Conservation (phyloP, 1,284 basidiomycete genomes). For the Rhodofomes roseus region DNA sequence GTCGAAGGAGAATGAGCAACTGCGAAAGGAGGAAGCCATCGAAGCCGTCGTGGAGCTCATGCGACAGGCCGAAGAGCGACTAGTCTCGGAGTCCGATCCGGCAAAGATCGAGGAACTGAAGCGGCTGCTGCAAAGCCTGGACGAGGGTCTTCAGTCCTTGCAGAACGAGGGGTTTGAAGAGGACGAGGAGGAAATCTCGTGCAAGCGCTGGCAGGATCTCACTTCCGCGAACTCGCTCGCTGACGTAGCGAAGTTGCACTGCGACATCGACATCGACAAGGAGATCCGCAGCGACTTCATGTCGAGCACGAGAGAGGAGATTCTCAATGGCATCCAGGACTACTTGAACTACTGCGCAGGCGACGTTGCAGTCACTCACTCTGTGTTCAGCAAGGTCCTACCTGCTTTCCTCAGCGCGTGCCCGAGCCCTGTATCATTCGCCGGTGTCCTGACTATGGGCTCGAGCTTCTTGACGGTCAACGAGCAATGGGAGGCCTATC, state of each 20-base stretch:
- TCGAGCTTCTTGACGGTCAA: slow-evolving; percentile 91
- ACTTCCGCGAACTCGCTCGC: slow-evolving; percentile 91
- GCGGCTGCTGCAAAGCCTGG: slow-evolving; percentile 29
- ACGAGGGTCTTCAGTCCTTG: slow-evolving; percentile 38
- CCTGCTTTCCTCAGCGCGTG: slow-evolving; percentile 84
- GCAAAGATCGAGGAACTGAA: slow-evolving; percentile 29
- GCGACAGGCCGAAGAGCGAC: slow-evolving; percentile 42
- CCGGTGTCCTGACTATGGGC: slow-evolving; percentile 90
- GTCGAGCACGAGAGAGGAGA: slow-evolving; percentile 56
- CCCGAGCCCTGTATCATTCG: slow-evolving; percentile 91
- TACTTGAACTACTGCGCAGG: slow-evolving; percentile 88
- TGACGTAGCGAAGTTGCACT: slow-evolving; percentile 91
- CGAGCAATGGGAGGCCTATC: slow-evolving; percentile 83
- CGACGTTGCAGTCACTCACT: slow-evolving; percentile 85
- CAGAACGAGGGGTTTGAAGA: slow-evolving; percentile 29
- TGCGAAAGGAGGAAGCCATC: slow-evolving; percentile 56
- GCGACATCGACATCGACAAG: slow-evolving; percentile 81
- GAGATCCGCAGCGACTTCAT: slow-evolving; percentile 79
- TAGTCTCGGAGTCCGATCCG: slow-evolving; percentile 33
- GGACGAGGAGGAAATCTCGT: slow-evolving; percentile 35
- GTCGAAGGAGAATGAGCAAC: slow-evolving; percentile 46
- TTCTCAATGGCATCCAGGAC: slow-evolving; percentile 65
- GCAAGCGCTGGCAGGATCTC: slow-evolving; percentile 87
- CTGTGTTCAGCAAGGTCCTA: slow-evolving; percentile 79
- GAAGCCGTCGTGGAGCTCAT: slow-evolving; percentile 51